Evolutionary conservation across 768 basidiomycete genomes (phyloP), one percentile per base, ranked within the genome.

Genomic region (Trametes gibbosa): DNA sequence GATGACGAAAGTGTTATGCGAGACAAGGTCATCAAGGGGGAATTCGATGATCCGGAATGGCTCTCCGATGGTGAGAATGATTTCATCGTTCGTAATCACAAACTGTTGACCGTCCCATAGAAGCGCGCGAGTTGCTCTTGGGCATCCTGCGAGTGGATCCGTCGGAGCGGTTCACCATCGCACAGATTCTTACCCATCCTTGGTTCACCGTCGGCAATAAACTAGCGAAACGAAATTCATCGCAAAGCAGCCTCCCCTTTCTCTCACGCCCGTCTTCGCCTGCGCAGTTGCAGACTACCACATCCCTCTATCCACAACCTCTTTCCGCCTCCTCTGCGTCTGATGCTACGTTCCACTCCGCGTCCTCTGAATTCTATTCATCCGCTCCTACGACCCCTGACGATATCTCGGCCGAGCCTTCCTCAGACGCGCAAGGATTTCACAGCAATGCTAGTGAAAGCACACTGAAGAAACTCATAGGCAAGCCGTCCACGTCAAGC

Each of bases 31-130:
- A 85, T 94, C 53, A 77, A 84, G 62, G 92, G 89, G 16, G 85
- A 89, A 45, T 98, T 90, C 68, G 92, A 96, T 62, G 91, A 98
- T 68, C 95, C 94, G 7, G 83, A 86, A 58, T 99, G 95, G 95
- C 77, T 98, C 17, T 91, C 92, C 27, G 74, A 80, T 66, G 92
- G 95, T 95, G 72, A 56, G 78, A 8, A 0, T 47, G 8, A 1
- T 32, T 32, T 4, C 29, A 37, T 14, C 21, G 17, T n/a, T 32
- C 29, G 10, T 40, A 13, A 19, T 50, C 9, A 3, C 42, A 8
- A 21, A 12, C 24, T 52, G 35, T 13, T 56, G 5, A 41, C 57
- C 17, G 41, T 39, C 14, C 21, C 21, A 50, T 62, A 96, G 96
- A 95, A 69, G 83, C 90, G n/a, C 88, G 92, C 43, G 85, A 90